These are phyloP conservation scores for Nicotiana sylvestris DNA, from an alignment of 257 asterid genomes.

Conservation along the genomic window DNA sequence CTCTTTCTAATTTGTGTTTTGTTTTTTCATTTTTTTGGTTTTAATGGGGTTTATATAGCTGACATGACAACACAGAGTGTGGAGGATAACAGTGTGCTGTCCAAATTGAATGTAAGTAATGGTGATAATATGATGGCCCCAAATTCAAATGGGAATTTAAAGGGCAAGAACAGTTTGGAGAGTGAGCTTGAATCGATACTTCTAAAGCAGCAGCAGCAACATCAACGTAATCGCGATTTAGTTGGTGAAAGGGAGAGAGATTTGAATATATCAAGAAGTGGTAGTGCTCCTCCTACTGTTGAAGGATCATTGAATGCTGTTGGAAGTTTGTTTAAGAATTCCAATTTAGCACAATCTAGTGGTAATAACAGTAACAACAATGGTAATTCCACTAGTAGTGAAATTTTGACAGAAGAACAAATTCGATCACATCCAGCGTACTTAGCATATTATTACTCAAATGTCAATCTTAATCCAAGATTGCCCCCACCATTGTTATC, in stretches of 20 bases:
- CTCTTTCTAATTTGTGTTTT: not conserved
- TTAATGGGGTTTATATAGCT: not conserved
- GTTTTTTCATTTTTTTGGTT: not conserved
- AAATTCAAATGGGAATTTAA: constrained; percentile 40
- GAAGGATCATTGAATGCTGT: constrained; percentile 61
- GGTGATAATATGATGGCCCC: constrained; percentile 35
- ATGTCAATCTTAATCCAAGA: constrained; percentile 77
- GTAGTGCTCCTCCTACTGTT: constrained; percentile 84
- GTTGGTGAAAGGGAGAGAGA: constrained; percentile 48
- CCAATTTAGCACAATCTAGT: constrained; percentile 28
- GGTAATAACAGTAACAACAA: constrained; percentile 13
- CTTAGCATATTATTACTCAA: constrained; percentile 69
- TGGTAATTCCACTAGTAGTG: constrained; percentile 16
- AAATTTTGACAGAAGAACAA: constrained; percentile 53
- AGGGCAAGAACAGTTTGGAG: constrained; percentile 36
- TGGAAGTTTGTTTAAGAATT: constrained; percentile 40
- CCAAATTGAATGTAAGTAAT: constrained; percentile 20
- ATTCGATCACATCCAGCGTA: constrained; percentile 72
- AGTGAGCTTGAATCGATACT: constrained; percentile 57
- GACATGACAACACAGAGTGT: constrained; percentile 16
- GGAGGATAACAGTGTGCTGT: constrained; percentile 8
- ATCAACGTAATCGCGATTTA: constrained; percentile 34
- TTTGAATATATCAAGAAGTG: constrained; percentile 54
- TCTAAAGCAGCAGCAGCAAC: constrained; percentile 37
- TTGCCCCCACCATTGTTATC: constrained; percentile 79